phyloP scores from a whole-genome alignment of 768 basidiomycete species.

The Neoboletus subvelutipes region DNA sequence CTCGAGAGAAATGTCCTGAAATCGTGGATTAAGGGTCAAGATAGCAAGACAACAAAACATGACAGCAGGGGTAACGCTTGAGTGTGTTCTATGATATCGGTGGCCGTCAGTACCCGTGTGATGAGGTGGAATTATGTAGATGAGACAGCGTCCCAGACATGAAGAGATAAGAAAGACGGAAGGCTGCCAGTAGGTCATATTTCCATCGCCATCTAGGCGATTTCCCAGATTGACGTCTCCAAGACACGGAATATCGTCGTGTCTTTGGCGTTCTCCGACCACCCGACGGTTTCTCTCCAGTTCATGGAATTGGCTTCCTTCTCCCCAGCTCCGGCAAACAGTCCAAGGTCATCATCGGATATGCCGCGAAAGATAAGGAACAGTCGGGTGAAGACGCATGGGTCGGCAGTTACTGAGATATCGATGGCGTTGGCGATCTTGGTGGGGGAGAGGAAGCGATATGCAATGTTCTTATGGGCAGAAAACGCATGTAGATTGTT shows the following conservation, averaged over 20 bases:
- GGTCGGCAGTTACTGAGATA: slow-evolving; percentile 77
- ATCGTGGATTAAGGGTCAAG: slow-evolving; percentile 10
- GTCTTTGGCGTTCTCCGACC: slow-evolving; percentile 81
- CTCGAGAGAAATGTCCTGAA: slow-evolving; percentile 7
- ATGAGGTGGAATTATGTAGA: slow-evolving; percentile 8
- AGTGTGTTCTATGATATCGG: slow-evolving; percentile 29
- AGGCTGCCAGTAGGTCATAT: slow-evolving; percentile 20
- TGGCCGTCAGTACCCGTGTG: slow-evolving; percentile 7
- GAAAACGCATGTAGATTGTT: slow-evolving; percentile 75
- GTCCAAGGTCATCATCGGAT: slow-evolving; percentile 72
- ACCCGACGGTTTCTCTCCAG: slow-evolving; percentile 79
- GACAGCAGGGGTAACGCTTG: slow-evolving; percentile 21
- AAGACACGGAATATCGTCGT: slow-evolving; percentile 70
- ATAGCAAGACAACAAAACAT: slow-evolving; percentile 22
- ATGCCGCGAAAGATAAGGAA: slow-evolving; percentile 87
- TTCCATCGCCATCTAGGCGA: slow-evolving; percentile 38
- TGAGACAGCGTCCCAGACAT: slow-evolving; percentile 10
- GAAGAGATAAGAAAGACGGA: slow-evolving; percentile 2
- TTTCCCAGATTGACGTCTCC: slow-evolving; percentile 77
- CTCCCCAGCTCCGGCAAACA: slow-evolving; percentile 77
- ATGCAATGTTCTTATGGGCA: slow-evolving; percentile 82
- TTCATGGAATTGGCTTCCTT: slow-evolving; percentile 81
- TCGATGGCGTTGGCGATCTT: slow-evolving; percentile 86
- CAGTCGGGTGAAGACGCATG: slow-evolving; percentile 78
- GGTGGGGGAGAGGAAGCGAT: slow-evolving; percentile 79